These are phyloP conservation scores for Panellus pusillus DNA, from an alignment of 768 basidiomycete species.

Conservation along the genomic window DNA sequence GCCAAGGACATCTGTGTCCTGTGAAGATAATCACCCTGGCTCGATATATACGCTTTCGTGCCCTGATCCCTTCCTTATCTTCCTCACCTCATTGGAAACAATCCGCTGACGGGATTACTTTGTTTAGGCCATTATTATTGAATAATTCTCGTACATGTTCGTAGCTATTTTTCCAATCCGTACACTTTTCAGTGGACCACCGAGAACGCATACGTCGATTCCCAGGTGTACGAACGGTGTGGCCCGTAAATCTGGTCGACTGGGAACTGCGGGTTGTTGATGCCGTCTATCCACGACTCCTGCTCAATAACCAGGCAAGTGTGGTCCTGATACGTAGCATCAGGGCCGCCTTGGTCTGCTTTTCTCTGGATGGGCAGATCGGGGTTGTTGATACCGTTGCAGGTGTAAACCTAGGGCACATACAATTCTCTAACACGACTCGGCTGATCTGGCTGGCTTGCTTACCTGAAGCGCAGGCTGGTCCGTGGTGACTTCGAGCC, in stretches of 20 bases:
- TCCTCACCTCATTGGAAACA: background rate
- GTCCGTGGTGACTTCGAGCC: slow-evolving; percentile 44
- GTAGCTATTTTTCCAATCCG: too few relatives aligned
- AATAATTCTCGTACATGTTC: too few relatives aligned
- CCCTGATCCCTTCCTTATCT: slow-evolving; percentile 5
- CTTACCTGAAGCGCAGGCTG: slow-evolving; percentile 45
- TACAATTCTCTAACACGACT: background rate
- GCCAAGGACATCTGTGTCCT: slow-evolving; percentile 11
- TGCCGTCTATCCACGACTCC: slow-evolving; percentile 43
- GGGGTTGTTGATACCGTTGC: slow-evolving; percentile 41
- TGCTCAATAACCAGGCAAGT: slow-evolving; percentile 47
- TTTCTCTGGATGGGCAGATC: slow-evolving; percentile 41
- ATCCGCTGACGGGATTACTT: background rate
- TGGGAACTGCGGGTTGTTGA: slow-evolving; percentile 47
- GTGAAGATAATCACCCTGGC: slow-evolving; percentile 15
- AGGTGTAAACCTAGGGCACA: slow-evolving; percentile 37
- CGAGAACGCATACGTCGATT: slow-evolving; percentile 42
- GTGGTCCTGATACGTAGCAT: slow-evolving; percentile 34
- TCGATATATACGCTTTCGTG: slow-evolving; percentile 19
- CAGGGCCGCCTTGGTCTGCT: slow-evolving; percentile 40
- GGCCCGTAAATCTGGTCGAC: slow-evolving; percentile 47
- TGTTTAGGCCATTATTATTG: too few relatives aligned
- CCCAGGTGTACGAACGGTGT: slow-evolving; percentile 37
- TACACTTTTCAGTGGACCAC: slow-evolving; percentile 10
- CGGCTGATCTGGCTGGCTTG: background rate